Percentiles rank a stretch among this genome's conserved stretches.
These are phyloP conservation scores for Saksenaea vasiformis DNA, from an alignment of 371 early-diverging fungal genomes.

Conservation along the genomic window DNA sequence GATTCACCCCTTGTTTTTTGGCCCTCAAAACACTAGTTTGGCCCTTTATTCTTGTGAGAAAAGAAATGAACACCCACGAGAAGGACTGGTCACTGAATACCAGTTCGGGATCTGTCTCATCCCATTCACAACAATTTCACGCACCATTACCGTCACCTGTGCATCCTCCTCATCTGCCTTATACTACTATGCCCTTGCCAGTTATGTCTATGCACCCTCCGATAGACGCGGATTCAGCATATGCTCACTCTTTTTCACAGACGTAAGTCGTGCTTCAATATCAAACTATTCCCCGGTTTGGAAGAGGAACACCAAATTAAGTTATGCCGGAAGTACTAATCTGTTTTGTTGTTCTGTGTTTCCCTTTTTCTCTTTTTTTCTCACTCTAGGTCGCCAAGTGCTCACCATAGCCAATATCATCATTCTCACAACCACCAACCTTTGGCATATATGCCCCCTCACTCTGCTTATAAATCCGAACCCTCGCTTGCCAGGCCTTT, in stretches of 20 bases:
- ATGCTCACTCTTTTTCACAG: constrained; percentile 1
- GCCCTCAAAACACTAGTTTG: background rate
- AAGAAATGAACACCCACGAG: constrained; percentile 20
- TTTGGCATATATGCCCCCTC: constrained; percentile 3
- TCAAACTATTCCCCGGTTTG: constrained; percentile 6
- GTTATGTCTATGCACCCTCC: constrained; percentile 5
- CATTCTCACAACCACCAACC: background rate
- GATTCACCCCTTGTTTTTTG: constrained; percentile 3
- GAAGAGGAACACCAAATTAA: constrained; percentile 1
- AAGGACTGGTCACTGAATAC: constrained; percentile 19
- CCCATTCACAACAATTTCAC: constrained; percentile 16
- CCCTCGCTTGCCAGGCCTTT: background rate
- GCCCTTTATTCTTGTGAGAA: background rate
- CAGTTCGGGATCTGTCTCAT: constrained; percentile 12
- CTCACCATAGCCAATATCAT: constrained; percentile 10
- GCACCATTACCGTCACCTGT: constrained; percentile 19
- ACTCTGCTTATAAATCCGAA: background rate
- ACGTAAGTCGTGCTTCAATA: background rate
- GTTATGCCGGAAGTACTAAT: constrained; percentile 9
- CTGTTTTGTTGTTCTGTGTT: constrained; percentile 2
- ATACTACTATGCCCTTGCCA: constrained; percentile 1
- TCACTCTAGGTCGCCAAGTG: constrained; percentile 4
- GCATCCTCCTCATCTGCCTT: constrained; percentile 16
- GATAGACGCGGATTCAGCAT: background rate
- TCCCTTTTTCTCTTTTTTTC: constrained; percentile 6